Evolutionary conservation across 2,329 filamentous ascomycete genomes (phyloP), one percentile per base, ranked within the genome.

Genomic region (Aurifilum marmelostoma): DNA sequence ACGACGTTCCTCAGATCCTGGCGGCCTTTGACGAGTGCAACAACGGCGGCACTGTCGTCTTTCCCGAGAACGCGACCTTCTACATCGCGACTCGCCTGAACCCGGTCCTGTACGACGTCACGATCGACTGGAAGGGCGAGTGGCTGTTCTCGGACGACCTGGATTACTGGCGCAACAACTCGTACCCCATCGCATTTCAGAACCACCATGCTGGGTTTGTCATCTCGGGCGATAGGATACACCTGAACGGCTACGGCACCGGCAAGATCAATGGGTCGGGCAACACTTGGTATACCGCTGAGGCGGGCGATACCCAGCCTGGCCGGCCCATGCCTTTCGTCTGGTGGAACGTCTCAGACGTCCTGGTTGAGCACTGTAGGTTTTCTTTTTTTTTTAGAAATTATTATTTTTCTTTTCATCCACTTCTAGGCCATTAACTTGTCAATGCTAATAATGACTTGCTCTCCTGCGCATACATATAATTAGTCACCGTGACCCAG

Each of bases 271-370:
- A 85, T 67, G 85, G 85, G 7, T 86, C 85, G 70, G 85, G 86
- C 3, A 82, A 88, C 70, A 73, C 79, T 1, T 88, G 85, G 85
- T 88, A 88, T 71, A 81, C 77, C 24, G 82, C 77, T 11, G 85
- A 87, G 74, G 72, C 79, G 34, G 81, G 78, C 18, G 71, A 75
- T 7, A 87, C 84, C 0, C 80, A 80, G 66, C 80, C 81, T 1
- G 85, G 85, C 3, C 76, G 86, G 12, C 85, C 85, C 0, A 88
- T 88, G 85, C 84, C 85, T 0, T 87, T 88, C 68, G 84, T 87
- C 4, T 82, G 86, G 65, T 88, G 85, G 85, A 88, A 87, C 71
- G 83, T 85, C 3, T 83, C 80, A n/a, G 80, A 87, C 66, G 84
- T 87, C 2, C 77, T 78, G 4, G 84, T 88, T n/a, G 78, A 80